phyloP scores from a whole-genome alignment of 2,329 filamentous ascomycete species.

The Periglandula ipomoeae region DNA sequence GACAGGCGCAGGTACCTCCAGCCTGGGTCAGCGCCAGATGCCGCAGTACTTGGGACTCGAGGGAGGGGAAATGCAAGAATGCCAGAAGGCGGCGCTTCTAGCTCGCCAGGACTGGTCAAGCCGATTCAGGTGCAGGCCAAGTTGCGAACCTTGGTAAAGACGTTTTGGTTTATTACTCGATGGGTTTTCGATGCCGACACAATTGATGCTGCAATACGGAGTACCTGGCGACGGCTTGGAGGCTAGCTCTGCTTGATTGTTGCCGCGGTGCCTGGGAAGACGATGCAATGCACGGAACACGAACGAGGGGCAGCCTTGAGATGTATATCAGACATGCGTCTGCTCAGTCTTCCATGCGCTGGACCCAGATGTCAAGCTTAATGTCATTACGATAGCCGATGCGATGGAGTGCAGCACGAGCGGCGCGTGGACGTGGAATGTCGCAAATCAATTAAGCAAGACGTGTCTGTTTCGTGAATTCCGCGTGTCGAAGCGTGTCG shows the following conservation, averaged over 20 bases:
- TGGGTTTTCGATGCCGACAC: background rate
- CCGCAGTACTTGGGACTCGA: background rate
- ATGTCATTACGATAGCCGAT: conserved; percentile 4
- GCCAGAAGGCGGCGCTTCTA: conserved; percentile 1
- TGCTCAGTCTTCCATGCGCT: background rate
- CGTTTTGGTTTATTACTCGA: background rate
- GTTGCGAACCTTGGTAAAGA: background rate
- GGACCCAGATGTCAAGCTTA: background rate
- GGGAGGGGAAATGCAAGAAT: background rate
- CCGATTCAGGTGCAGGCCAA: background rate
- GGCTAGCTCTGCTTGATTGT: no score
- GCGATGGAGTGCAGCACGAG: background rate
- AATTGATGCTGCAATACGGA: background rate
- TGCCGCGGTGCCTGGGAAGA: background rate
- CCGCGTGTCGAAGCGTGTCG: conserved; percentile 25
- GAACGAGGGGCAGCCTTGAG: background rate
- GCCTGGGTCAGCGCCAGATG: background rate
- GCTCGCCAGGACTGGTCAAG: background rate
- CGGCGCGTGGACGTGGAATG: conserved; percentile 14
- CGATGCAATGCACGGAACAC: background rate
- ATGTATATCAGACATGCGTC: conserved; percentile 9
- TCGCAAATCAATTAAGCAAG: conserved; percentile 23
- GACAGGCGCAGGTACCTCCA: background rate
- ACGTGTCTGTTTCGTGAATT: conserved; percentile 37
- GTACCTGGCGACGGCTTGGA: no score